Evolutionary conservation across 805 yeast species (phyloP).

Genomic region (Candida xiaguanensis): DNA sequence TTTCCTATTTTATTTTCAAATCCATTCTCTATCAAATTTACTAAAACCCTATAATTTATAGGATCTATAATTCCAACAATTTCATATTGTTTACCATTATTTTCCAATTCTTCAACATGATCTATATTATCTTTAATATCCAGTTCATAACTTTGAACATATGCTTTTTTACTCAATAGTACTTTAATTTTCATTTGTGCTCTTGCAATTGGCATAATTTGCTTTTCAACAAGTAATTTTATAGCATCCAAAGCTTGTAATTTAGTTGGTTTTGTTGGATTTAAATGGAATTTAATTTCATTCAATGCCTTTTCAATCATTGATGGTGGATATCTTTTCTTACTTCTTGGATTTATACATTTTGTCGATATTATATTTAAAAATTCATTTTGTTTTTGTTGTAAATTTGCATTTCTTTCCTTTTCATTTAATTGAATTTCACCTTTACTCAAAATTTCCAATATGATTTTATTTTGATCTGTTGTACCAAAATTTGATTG

Average conservation of each 20-base stretch:
- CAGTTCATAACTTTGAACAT: conserved; percentile 33
- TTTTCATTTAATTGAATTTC: conserved; percentile 93
- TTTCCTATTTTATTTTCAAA: conserved; percentile 40
- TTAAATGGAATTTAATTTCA: conserved; percentile 75
- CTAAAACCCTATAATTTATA: conserved; percentile 68
- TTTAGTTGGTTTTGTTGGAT: conserved; percentile 72
- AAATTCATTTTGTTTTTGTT: conserved; percentile 76
- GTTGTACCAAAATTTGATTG: conserved; percentile 70
- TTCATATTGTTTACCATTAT: conserved; percentile 41
- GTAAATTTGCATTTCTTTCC: conserved; percentile 75
- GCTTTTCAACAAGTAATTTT: conserved; percentile 67
- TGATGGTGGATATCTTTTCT: conserved; percentile 89
- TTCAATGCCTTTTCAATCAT: conserved; percentile 85
- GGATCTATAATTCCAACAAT: conserved; percentile 77
- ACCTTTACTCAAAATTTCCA: conserved; percentile 83
- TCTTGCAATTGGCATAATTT: conserved; percentile 87
- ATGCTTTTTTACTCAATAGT: conserved; percentile 52
- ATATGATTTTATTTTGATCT: conserved; percentile 68
- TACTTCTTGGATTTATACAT: conserved; percentile 86
- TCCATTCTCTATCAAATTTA: conserved; percentile 50
- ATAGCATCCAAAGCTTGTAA: conserved; percentile 91
- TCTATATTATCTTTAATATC: conserved; percentile 34
- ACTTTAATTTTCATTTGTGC: conserved; percentile 88
- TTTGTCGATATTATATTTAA: conserved; percentile 80
- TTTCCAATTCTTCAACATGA: conserved; percentile 35